Percentiles rank a stretch among this genome's conserved stretches.
Evolutionary conservation across 163 green algal species (phyloP).

Genomic region (Volvox carteri): DNA sequence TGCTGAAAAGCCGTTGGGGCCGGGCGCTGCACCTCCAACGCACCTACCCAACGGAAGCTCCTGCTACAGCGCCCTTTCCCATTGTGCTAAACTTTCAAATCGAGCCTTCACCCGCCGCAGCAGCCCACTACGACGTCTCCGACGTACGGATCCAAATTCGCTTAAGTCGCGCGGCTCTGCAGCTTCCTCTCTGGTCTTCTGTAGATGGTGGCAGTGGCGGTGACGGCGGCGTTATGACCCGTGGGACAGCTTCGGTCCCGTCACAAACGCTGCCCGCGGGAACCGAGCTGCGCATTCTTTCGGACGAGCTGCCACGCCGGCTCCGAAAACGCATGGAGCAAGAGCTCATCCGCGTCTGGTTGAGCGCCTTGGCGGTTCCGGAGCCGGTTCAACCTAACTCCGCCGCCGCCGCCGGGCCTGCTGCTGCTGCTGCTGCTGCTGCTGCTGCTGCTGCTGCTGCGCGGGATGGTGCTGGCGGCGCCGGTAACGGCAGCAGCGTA

Average conservation of each 20-base stretch:
- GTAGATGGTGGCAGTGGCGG: not conserved
- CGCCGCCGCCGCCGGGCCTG: not conserved
- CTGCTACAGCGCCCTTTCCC: conserved; percentile 49
- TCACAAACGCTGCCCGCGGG: not conserved
- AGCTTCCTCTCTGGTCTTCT: not conserved
- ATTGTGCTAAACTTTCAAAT: conserved; percentile 23
- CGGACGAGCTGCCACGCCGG: conserved; percentile 38
- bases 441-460: no score
- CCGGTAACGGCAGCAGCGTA: not conserved
- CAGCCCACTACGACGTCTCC: conserved; percentile 39
- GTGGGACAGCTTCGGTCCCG: not conserved
- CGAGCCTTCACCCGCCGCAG: conserved; percentile 5
- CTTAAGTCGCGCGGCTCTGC: not conserved
- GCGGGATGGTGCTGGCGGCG: conserved; percentile 17
- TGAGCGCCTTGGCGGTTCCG: not conserved
- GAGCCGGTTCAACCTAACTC: no score
- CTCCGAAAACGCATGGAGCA: conserved; percentile 23
- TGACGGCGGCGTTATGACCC: not conserved
- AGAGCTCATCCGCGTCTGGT: conserved; percentile 14
- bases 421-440: no score
- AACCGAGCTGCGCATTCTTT: not conserved
- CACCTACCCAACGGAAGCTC: not conserved
- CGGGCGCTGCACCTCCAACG: conserved; percentile 1
- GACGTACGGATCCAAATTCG: conserved; percentile 1
- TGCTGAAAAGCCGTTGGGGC: conserved; percentile 18